A percentile compares a stretch with the other conserved stretches of the same genome.
These are phyloP conservation scores for Coemansia sp. DNA, from an alignment of 192 early-diverging fungal genomes.

Conservation along the genomic window DNA sequence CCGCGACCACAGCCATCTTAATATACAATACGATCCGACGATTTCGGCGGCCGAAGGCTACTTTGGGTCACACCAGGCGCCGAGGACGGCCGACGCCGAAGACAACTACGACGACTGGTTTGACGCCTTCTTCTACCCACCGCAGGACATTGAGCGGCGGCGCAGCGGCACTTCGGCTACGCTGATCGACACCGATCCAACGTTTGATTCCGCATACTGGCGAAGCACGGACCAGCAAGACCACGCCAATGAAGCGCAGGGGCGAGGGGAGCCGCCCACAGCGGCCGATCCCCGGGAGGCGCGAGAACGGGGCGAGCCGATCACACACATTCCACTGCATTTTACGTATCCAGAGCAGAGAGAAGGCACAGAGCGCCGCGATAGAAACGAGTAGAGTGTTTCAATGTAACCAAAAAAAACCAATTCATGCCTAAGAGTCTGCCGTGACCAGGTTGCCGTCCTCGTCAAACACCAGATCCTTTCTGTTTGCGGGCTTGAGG, in stretches of 20 bases:
- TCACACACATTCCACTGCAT: conserved; percentile 10
- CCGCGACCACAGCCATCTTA: conserved; percentile 39
- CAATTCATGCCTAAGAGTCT: neutral
- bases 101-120: conserved; percentile 38
- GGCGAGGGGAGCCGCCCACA: too few species aligned
- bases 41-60: conserved; percentile 9
- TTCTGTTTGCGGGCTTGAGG: conserved; percentile 2
- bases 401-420: neutral
- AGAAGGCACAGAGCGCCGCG: too few species aligned
- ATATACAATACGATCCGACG: conserved; percentile 36
- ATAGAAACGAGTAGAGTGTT: neutral
- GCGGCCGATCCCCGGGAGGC: too few species aligned
- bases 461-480: conserved; percentile 8
- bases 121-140: conserved; percentile 26
- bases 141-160: conserved; percentile 4
- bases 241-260: neutral
- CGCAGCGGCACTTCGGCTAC: conserved; percentile 13
- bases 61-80: conserved; percentile 3
- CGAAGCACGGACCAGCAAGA: neutral
- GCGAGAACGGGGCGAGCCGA: neutral
- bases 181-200: conserved; percentile 28
- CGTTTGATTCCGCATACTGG: conserved; percentile 18
- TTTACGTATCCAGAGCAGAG: conserved; percentile 2
- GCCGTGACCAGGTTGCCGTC: conserved; percentile 5
- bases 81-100: neutral